These are phyloP conservation scores for Dendrocalamus latiflorus DNA, from an alignment of 202 grass and related monocot genomes.

Conservation along the genomic window DNA sequence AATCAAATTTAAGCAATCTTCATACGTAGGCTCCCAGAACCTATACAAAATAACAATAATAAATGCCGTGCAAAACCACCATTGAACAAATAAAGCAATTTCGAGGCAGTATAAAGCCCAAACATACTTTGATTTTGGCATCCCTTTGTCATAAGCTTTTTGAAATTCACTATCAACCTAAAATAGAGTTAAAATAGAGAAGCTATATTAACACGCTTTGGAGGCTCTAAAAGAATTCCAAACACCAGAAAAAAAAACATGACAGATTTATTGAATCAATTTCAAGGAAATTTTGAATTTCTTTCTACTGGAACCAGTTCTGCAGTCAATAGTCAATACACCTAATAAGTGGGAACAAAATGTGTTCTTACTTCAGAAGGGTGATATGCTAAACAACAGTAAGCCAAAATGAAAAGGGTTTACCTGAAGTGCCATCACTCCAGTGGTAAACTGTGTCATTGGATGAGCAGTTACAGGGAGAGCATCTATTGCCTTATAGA, in stretches of 20 bases:
- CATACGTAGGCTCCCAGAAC: conserved; percentile 98
- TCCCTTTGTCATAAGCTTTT: conserved; percentile 90
- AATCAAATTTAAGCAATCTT: conserved; percentile 94
- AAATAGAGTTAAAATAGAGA: conserved; percentile 32
- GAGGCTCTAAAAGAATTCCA: not conserved
- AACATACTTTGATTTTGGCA: conserved; percentile 77
- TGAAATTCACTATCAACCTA: conserved; percentile 99
- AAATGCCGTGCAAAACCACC: conserved; percentile 7
- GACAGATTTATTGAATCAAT: not conserved
- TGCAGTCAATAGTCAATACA: not conserved
- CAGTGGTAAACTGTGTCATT: conserved; percentile 94
- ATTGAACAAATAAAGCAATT: conserved; percentile 14
- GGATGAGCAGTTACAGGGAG: conserved; percentile 88
- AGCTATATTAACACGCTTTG: not conserved
- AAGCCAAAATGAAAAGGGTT: not conserved
- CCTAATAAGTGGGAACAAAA: not conserved
- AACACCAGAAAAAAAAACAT: not conserved
- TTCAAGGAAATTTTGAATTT: not conserved
- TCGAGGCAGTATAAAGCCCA: conserved; percentile 11
- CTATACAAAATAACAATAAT: conserved; percentile 39
- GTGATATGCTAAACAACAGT: not conserved
- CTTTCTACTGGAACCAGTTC: not conserved
- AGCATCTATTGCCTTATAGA: conserved; percentile 80
- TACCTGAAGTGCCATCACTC: conserved; percentile 97
- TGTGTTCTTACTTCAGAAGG: conserved; percentile 1